These are phyloP conservation scores for Actinomucor elegans DNA, from an alignment of 371 early-diverging fungal genomes.

Conservation along the genomic window DNA sequence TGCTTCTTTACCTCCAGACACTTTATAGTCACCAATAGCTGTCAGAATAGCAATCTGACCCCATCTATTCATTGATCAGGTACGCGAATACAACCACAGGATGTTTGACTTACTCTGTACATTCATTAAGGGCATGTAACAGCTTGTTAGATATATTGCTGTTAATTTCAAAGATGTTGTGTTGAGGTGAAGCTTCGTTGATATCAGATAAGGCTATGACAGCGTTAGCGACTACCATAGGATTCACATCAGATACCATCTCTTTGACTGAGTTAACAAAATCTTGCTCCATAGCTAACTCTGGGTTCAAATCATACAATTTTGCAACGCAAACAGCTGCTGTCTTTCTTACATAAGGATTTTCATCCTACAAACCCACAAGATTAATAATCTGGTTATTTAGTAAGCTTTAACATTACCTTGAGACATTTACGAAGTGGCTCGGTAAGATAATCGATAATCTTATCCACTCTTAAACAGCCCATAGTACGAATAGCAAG, in stretches of 20 bases:
- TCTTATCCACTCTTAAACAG: slow-evolving; percentile 93
- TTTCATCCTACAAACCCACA: slow-evolving; percentile 11
- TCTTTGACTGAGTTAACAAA: slow-evolving; percentile 87
- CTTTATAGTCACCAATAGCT: slow-evolving; percentile 75
- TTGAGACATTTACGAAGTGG: slow-evolving; percentile 84
- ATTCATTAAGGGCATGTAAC: slow-evolving; percentile 93
- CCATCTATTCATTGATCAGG: slow-evolving; percentile 69
- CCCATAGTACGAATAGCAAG: slow-evolving; percentile 97
- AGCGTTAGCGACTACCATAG: slow-evolving; percentile 95
- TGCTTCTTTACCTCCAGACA: slow-evolving; percentile 74
- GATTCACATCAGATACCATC: slow-evolving; percentile 89
- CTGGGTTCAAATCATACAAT: slow-evolving; percentile 79
- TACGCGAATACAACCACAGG: background rate
- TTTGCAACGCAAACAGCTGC: slow-evolving; percentile 68
- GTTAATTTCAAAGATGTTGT: slow-evolving; percentile 82
- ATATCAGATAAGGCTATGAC: slow-evolving; percentile 95
- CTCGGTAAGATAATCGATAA: slow-evolving; percentile 82
- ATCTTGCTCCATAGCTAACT: slow-evolving; percentile 75
- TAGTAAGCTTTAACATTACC: slow-evolving; percentile 1
- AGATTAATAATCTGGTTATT: background rate
- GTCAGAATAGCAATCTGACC: slow-evolving; percentile 94
- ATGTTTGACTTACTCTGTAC: slow-evolving; percentile 74
- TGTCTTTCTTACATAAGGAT: slow-evolving; percentile 28
- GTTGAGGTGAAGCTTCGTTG: slow-evolving; percentile 75
- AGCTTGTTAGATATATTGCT: slow-evolving; percentile 82